phyloP scores from a whole-genome alignment of 805 yeast species.

The Saturnispora kantuleensis region DNA sequence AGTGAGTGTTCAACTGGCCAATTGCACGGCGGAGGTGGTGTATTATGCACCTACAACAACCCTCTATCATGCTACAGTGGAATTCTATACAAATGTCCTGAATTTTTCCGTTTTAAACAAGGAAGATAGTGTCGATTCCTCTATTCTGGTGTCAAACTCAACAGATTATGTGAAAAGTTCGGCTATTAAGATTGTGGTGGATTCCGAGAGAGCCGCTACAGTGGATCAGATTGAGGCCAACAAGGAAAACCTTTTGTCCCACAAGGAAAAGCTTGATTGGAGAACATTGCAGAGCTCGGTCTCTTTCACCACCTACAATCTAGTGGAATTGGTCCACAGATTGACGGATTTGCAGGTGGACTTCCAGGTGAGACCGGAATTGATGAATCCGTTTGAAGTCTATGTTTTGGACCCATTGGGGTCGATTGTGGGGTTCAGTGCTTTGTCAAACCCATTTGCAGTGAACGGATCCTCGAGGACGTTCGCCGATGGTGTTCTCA shows the following conservation, averaged over 20 bases:
- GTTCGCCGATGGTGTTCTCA: conserved; percentile 2
- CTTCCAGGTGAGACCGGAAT: conserved; percentile 60
- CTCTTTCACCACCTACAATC: conserved; percentile 36
- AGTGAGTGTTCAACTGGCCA: conserved; percentile 29
- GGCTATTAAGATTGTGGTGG: conserved; percentile 19
- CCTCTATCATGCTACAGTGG: conserved; percentile 36
- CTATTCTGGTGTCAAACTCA: conserved; percentile 23
- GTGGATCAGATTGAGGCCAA: conserved; percentile 20
- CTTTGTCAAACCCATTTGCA: conserved; percentile 44
- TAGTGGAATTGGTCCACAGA: conserved; percentile 30
- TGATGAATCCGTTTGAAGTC: conserved; percentile 62
- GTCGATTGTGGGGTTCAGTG: conserved; percentile 68
- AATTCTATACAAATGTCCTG: conserved; percentile 46
- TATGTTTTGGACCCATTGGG: conserved; percentile 82
- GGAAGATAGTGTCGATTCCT: conserved; percentile 18
- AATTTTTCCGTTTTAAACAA: conserved; percentile 20
- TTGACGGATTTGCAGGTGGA: conserved; percentile 26
- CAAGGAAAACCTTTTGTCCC: conserved; percentile 21
- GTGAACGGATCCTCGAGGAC: conserved; percentile 15
- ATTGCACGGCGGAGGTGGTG: conserved; percentile 45
- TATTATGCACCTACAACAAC: conserved; percentile 41
- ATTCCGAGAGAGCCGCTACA: conserved; percentile 20
- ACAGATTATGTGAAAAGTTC: conserved; percentile 21
- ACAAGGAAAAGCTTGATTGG: conserved; percentile 35
- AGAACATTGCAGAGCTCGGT: conserved; percentile 36